These are phyloP conservation scores for Tardiomyces blankii DNA, from an alignment of 1,139 yeast species.

Conservation along the genomic window DNA sequence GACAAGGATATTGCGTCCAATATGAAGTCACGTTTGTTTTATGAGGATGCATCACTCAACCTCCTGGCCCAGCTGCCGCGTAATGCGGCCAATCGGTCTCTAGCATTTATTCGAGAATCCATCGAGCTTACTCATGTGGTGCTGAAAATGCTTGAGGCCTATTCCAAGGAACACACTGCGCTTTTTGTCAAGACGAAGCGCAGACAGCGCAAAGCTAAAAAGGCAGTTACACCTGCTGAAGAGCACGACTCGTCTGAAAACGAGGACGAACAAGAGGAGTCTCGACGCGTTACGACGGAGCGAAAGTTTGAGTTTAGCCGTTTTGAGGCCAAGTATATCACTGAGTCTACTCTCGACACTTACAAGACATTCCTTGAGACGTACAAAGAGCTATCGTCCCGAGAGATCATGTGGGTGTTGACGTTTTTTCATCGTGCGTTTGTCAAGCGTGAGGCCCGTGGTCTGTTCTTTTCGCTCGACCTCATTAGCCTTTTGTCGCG, in stretches of 20 bases:
- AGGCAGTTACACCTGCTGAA: slow-evolving; percentile 15
- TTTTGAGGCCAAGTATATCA: slow-evolving; percentile 30
- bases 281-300: slow-evolving; percentile 33
- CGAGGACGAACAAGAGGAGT: slow-evolving; percentile 26
- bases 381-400: slow-evolving; percentile 50
- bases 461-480: slow-evolving; percentile 63
- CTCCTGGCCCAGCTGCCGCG: slow-evolving; percentile 51
- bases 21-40: slow-evolving; percentile 46
- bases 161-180: slow-evolving; percentile 50
- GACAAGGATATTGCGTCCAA: slow-evolving; percentile 39
- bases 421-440: slow-evolving; percentile 65
- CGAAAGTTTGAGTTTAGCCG: slow-evolving; percentile 40
- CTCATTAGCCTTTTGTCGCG: slow-evolving; percentile 48
- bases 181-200: slow-evolving; percentile 44
- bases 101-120: slow-evolving; percentile 48
- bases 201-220: slow-evolving; percentile 17
- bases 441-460: slow-evolving; percentile 48
- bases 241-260: slow-evolving; percentile 19
- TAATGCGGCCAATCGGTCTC: slow-evolving; percentile 54
- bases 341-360: slow-evolving; percentile 35
- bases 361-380: slow-evolving; percentile 42
- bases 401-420: slow-evolving; percentile 52
- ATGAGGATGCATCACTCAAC: slow-evolving; percentile 53
- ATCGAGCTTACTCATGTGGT: slow-evolving; percentile 59
- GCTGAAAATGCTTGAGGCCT: slow-evolving; percentile 56